phyloP scores from a whole-genome alignment of 2,329 filamentous ascomycete genomes.

The Phaeophleospora eucalypticola region DNA sequence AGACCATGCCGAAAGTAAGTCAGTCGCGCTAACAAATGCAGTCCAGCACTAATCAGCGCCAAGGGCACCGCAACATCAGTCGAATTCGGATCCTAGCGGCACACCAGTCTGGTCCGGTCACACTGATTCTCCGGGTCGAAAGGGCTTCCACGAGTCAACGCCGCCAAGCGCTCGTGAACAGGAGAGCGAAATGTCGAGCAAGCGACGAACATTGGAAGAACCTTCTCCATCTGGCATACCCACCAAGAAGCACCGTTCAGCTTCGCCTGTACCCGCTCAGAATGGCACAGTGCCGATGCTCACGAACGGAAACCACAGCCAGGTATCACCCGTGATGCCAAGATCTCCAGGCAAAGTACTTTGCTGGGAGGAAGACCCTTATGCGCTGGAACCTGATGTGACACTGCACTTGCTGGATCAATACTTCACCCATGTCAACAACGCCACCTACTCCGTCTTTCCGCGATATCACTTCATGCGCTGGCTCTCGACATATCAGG shows the following conservation, averaged over 20 bases:
- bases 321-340: constrained; percentile 21
- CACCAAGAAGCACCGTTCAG: constrained; percentile 30
- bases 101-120: constrained; percentile 22
- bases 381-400: constrained; percentile 45
- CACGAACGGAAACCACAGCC: constrained; percentile 13
- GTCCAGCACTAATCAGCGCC: constrained; percentile 17
- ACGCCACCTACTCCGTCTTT: constrained; percentile 54
- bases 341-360: constrained; percentile 31
- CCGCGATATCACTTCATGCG: constrained; percentile 50
- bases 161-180: constrained; percentile 11
- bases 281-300: constrained; percentile 6
- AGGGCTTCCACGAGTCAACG: constrained; percentile 17
- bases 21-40: neutral
- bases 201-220: constrained; percentile 28
- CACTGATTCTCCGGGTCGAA: constrained; percentile 21
- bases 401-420: constrained; percentile 51
- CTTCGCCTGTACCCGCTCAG: constrained; percentile 21
- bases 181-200: constrained; percentile 23
- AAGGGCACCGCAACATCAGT: constrained; percentile 26
- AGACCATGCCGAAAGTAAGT: constrained; percentile 73
- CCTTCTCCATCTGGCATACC: constrained; percentile 18
- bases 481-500: constrained; percentile 50
- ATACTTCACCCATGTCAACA: constrained; percentile 57
- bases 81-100: constrained; percentile 22
- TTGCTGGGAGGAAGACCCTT: constrained; percentile 52